These are phyloP conservation scores for Moricandia arvensis DNA, from an alignment of 345 rosid genomes.

Conservation along the genomic window DNA sequence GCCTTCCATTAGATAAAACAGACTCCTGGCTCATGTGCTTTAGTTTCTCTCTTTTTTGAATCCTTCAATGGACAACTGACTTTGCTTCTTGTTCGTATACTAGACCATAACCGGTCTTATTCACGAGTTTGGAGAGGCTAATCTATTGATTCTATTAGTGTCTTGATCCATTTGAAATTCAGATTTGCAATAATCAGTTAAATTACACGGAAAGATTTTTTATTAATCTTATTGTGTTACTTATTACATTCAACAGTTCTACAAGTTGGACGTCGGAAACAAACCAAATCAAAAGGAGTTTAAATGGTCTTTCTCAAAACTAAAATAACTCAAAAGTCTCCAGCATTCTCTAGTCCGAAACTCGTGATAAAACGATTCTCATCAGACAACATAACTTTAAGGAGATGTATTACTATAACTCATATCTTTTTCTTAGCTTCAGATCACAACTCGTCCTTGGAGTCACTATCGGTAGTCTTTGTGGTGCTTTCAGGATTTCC, in stretches of 20 bases:
- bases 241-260: background rate
- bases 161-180: background rate
- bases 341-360: background rate
- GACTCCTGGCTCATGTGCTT: conserved; percentile 4
- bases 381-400: conserved; percentile 20
- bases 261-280: background rate
- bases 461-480: conserved; percentile 32
- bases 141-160: background rate
- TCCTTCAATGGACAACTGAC: conserved; percentile 3
- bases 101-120: background rate
- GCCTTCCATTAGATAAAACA: background rate
- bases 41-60: conserved; percentile 3
- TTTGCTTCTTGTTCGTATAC: conserved; percentile 1
- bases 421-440: background rate
- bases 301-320: background rate
- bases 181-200: background rate
- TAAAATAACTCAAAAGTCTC: conserved; percentile 2
- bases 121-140: background rate
- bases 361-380: conserved; percentile 5
- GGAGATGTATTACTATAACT: conserved; percentile 8
- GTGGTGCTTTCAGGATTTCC: background rate
- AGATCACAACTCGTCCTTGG: conserved; percentile 81
- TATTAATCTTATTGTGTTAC: background rate
- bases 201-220: background rate
- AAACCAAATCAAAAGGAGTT: conserved; percentile 2